Base-by-base conservation (phyloP, 768 basidiomycete genomes). In the Cyathus striatus region DNA sequence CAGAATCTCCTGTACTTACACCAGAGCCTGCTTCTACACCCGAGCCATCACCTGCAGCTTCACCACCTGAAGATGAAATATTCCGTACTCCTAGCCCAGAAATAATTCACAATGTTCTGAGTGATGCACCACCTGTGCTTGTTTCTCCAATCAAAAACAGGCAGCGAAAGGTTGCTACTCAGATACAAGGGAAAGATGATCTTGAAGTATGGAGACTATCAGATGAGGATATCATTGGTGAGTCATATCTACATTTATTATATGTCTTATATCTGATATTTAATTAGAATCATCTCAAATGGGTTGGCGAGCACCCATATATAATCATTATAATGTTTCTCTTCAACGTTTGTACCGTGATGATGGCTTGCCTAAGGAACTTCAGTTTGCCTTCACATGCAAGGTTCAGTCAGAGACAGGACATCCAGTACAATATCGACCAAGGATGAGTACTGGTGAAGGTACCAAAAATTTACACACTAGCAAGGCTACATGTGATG, bases 331-430 rank as follows among this genome's bases (percentile, higher is more conserved):
- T 27, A 33, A 51, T 36, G 43, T 57, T 23, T 22, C 49, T 38
- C 40, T 60, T 7, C 24, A 46, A 14, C 47, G 46, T 27, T 30
- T 41, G 23, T 22, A 18, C 24, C 26, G 30, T n/a, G 14, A 14
- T 3, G 36, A 44, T 34, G 43, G 42, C 7, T 14, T 23, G 22
- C 49, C 45, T 6, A 4, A 12, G 6, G 13, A 21, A 23, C 9
- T 59, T 3, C 23, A 38, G 2, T 54, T 47, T 48, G 42, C 54
- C 6, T 58, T 58, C 34, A 52, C 49, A 3, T 60, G 56, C 41
- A 30, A 30, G n/a, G 9, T 9, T n/a, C 27, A 30, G 50, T 49
- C 40, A 34, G 37, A 9, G 17, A 42, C 40, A 48, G 50, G n/a
- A 18, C 21, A 23, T n/a, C 17, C 13, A 49, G 50, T 45, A 10